These are phyloP conservation scores for Talaromyces sp. DNA, from an alignment of 2,329 filamentous ascomycete genomes.

Conservation along the genomic window DNA sequence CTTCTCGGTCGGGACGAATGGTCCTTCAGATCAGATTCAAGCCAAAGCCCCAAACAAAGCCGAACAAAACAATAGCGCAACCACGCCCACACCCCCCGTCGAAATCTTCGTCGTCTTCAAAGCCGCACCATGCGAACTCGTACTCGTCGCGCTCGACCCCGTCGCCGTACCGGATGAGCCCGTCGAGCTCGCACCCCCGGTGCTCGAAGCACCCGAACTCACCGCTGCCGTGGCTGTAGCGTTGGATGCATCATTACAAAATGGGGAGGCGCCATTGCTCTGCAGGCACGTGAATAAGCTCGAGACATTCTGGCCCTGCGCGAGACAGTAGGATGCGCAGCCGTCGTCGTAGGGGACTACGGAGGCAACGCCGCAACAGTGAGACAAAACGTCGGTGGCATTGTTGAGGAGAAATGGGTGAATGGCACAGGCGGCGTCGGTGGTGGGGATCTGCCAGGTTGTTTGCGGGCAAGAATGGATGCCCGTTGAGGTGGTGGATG, in stretches of 20 bases:
- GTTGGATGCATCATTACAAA: conserved; percentile 42
- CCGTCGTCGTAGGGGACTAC: conserved; percentile 46
- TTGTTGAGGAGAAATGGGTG: conserved; percentile 33
- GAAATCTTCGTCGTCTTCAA: conserved; percentile 25
- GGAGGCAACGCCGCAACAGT: conserved; percentile 46
- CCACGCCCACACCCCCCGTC: conserved; percentile 29
- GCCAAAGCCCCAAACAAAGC: conserved; percentile 28
- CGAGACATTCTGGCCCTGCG: conserved; percentile 37
- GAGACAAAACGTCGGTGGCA: conserved; percentile 42
- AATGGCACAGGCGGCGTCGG: conserved; percentile 47
- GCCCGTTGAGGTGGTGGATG: conserved; percentile 23
- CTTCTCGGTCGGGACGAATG: no score
- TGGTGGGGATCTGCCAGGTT: conserved; percentile 44
- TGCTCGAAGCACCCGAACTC: not conserved
- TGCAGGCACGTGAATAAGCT: conserved; percentile 41
- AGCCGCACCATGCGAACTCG: conserved; percentile 22
- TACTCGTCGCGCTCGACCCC: conserved; percentile 21
- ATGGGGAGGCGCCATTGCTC: conserved; percentile 39
- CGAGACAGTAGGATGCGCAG: conserved; percentile 53
- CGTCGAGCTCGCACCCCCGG: not conserved
- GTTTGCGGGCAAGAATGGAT: conserved; percentile 20
- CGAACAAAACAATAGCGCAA: conserved; percentile 32
- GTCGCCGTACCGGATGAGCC: conserved; percentile 1
- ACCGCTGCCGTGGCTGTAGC: conserved; percentile 38
- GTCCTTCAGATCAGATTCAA: not conserved